Evolutionary conservation across 192 early-diverging fungal species (phyloP).

Genomic region (Rhizoclosmatium sp.): DNA sequence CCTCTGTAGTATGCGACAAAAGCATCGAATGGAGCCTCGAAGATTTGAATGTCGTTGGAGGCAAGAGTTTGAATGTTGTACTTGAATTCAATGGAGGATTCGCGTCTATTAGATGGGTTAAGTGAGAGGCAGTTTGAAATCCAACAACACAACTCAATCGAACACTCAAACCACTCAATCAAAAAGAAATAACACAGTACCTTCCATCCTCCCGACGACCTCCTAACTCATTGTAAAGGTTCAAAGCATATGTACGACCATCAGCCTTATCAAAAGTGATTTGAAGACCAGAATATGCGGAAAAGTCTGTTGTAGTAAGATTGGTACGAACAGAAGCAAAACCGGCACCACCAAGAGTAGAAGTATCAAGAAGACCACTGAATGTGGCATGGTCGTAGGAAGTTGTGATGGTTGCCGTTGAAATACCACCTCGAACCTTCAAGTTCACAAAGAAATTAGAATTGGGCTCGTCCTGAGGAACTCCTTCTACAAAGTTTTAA

Average conservation of each 20-base stretch:
- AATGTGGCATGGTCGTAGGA: background rate
- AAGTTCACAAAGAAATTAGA: too few relatives aligned
- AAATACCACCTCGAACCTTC: background rate
- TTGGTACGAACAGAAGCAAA: slow-evolving; percentile 22
- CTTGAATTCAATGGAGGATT: slow-evolving; percentile 29
- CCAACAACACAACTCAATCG: background rate
- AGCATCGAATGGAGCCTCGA: background rate
- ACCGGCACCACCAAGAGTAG: slow-evolving; percentile 40
- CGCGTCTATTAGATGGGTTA: background rate
- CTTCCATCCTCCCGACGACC: slow-evolving; percentile 11
- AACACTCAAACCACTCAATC: background rate
- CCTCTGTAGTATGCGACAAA: background rate
- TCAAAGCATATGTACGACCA: slow-evolving; percentile 17
- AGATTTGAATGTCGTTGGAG: background rate
- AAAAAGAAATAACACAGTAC: background rate
- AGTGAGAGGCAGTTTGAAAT: background rate
- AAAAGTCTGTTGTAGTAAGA: background rate
- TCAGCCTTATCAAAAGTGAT: background rate
- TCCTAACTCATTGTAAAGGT: background rate
- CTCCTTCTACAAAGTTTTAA: too few relatives aligned
- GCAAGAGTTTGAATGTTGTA: background rate
- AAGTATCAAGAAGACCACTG: slow-evolving; percentile 31
- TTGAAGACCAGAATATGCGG: background rate
- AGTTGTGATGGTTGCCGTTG: background rate
- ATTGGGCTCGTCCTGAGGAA: too few relatives aligned